phyloP scores from a whole-genome alignment of 2,329 filamentous ascomycete genomes.

The Clonostachys rhizophaga region DNA sequence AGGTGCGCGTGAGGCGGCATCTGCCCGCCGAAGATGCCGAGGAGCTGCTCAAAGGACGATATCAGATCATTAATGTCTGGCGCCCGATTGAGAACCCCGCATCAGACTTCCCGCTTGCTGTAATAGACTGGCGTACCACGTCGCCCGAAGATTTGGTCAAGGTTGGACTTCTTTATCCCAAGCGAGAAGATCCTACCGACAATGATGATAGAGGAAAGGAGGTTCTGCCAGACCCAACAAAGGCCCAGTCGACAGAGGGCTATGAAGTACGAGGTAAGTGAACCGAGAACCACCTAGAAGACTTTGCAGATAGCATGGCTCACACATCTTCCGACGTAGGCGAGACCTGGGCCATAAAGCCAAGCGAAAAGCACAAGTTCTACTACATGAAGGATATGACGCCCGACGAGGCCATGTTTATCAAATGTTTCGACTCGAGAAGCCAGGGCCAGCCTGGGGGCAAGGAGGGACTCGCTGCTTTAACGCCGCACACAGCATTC shows the following conservation, averaged over 20 bases:
- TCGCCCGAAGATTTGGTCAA: constrained; percentile 61
- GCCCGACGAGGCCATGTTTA: constrained; percentile 64
- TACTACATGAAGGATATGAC: constrained; percentile 78
- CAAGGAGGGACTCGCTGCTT: constrained; percentile 48
- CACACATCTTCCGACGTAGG: constrained; percentile 45
- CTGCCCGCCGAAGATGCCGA: constrained; percentile 63
- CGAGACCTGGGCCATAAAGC: constrained; percentile 66
- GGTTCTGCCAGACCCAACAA: not conserved
- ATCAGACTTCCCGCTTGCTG: constrained; percentile 62
- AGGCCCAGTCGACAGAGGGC: too few species aligned
- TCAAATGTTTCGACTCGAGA: constrained; percentile 76
- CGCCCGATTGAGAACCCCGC: constrained; percentile 55
- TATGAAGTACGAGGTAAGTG: too few species aligned
- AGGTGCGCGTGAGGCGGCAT: constrained; percentile 63
- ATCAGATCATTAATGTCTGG: constrained; percentile 88
- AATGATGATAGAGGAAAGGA: not conserved
- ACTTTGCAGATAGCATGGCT: too few species aligned
- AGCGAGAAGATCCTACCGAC: not conserved
- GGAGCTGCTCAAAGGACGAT: constrained; percentile 59
- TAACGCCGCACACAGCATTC: constrained; percentile 74
- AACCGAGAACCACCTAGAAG: too few species aligned
- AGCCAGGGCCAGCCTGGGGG: constrained; percentile 17
- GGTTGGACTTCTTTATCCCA: constrained; percentile 66
- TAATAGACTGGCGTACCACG: constrained; percentile 61
- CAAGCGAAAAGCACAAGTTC: constrained; percentile 64